Evolutionary conservation across 768 basidiomycete species (phyloP), one percentile per base, ranked within the genome.

Genomic region (Dendrothele bispora): DNA sequence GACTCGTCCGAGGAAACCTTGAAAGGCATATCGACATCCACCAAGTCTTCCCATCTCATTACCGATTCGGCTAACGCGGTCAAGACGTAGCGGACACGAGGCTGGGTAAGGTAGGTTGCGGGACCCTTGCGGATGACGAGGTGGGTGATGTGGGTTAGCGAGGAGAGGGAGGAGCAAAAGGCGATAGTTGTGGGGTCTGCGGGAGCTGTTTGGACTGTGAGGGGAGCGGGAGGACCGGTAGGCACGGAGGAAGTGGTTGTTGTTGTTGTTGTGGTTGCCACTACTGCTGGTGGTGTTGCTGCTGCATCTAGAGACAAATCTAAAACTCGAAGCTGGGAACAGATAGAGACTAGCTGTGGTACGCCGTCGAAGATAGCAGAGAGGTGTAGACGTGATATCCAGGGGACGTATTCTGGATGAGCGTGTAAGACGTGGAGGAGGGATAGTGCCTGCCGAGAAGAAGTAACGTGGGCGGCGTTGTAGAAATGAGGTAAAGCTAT

Each of bases 401-500:
- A 62, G 7, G 72, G 73, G 28, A 84, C 69, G 36, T 65, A 60
- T 3, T 52, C 29, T 2, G 77, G 73, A 36, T 67, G 61, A 4
- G 44, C 53, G 0, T 53, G 43, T 28, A 84, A 68, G 0, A 75
- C 68, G 15, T 51, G 55, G n/a, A 65, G 58, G 11, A 75, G 69
- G 7, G 60, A 51, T 10, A 55, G 51, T 1, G 80, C 64, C 20
- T 82, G 75, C 10, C 43, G 28, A 0, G 70, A 51, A 0, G 75
- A 67, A 29, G 59, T 64, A 37, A 86, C 57, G 54, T 70, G 67
- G 35, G 86, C 50, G 35, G 72, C 69, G 57, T 76, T 69, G 67
- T 85, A 85, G 51, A 81, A 71, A 11, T 83, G 68, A 2, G 83
- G 83, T 0, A 74, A 73, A 2, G 70, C 73, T 50, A 86, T 83